A percentile compares a stretch with the other conserved stretches of the same genome.
Conservation (phyloP, 2,329 filamentous ascomycete genomes). For the Fusarium avenaceum region DNA sequence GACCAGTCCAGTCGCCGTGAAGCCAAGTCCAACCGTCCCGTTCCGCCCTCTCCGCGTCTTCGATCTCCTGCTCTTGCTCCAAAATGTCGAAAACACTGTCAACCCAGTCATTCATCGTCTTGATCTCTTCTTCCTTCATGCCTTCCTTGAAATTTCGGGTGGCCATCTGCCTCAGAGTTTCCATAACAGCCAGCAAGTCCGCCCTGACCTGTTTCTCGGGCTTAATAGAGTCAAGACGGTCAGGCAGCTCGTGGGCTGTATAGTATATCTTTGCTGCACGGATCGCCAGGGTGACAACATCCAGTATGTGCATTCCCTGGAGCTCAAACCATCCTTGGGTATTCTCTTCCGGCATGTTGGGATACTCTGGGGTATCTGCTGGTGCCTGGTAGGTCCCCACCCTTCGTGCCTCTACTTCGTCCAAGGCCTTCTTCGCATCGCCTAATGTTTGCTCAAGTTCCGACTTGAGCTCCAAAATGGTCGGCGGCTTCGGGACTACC, state of each 20-base stretch:
- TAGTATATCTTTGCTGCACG: slow-evolving; percentile 97
- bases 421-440: slow-evolving; percentile 76
- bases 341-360: slow-evolving; percentile 61
- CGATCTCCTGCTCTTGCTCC: slow-evolving; percentile 80
- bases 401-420: slow-evolving; percentile 65
- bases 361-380: slow-evolving; percentile 49
- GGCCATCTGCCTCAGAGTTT: slow-evolving; percentile 92
- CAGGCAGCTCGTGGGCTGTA: slow-evolving; percentile 88
- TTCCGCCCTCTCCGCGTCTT: slow-evolving; percentile 78
- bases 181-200: slow-evolving; percentile 87
- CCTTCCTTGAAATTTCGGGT: slow-evolving; percentile 87
- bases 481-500: slow-evolving; percentile 85
- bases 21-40: slow-evolving; percentile 85
- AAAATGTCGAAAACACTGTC: slow-evolving; percentile 82
- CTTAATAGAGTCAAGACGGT: slow-evolving; percentile 87
- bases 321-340: slow-evolving; percentile 83
- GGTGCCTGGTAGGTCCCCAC: slow-evolving; percentile 49
- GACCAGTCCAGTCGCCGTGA: slow-evolving; percentile 79
- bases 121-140: slow-evolving; percentile 81
- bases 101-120: slow-evolving; percentile 84
- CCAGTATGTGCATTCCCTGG: slow-evolving; percentile 91
- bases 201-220: slow-evolving; percentile 87
- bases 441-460: slow-evolving; percentile 76
- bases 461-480: slow-evolving; percentile 80
- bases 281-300: slow-evolving; percentile 95